phyloP scores from a whole-genome alignment of 257 asterid genomes.

The Ballota nigra region DNA sequence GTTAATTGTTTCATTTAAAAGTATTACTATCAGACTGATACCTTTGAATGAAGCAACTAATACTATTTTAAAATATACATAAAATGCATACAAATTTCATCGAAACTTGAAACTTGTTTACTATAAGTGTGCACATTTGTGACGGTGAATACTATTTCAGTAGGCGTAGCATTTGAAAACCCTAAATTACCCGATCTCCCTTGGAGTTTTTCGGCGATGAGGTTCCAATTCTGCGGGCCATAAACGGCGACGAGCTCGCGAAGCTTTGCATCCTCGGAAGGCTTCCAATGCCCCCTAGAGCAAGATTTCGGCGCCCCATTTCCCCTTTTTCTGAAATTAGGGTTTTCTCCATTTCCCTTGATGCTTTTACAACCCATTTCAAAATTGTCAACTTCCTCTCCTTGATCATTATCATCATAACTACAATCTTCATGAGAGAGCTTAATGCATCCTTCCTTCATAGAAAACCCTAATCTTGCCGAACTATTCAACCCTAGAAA shows the following conservation, averaged over 20 bases:
- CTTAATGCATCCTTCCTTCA: conserved; percentile 14
- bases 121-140: no score
- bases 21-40: no score
- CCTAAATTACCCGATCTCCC: conserved; percentile 50
- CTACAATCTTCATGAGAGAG: neutral
- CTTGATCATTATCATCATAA: neutral
- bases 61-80: no score
- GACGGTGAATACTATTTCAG: no score
- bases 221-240: conserved; percentile 70
- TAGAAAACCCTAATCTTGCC: neutral
- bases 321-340: neutral
- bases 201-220: conserved; percentile 44
- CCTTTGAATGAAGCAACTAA: no score
- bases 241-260: conserved; percentile 42
- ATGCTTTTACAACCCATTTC: neutral
- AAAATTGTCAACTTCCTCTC: neutral
- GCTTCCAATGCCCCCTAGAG: conserved; percentile 58
- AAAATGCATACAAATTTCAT: no score
- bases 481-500: neutral
- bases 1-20: no score
- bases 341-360: conserved; percentile 22
- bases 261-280: conserved; percentile 54
- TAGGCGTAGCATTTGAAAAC: no score
- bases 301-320: conserved; percentile 22
- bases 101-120: no score